phyloP scores from a whole-genome alignment of 2,329 filamentous ascomycete species.

The Xylariales sp. region DNA sequence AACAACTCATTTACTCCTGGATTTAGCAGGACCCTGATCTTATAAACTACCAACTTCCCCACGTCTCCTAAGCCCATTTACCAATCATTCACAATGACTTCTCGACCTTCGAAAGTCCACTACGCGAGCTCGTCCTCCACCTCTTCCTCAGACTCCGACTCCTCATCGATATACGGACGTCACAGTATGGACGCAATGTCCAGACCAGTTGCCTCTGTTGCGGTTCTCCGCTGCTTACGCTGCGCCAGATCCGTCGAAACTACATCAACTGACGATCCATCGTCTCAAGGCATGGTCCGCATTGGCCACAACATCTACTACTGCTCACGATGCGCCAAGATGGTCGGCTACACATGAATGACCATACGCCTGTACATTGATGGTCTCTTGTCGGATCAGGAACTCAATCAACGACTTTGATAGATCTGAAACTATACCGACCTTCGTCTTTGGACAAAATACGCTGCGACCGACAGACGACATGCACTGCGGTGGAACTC shows the following conservation, averaged over 20 bases:
- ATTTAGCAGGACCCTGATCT: too few relatives aligned
- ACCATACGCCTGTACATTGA: too few relatives aligned
- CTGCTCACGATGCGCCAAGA: slow-evolving; percentile 58
- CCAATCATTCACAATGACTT: too few relatives aligned
- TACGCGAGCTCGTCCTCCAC: slow-evolving; percentile 32
- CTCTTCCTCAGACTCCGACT: slow-evolving; percentile 36
- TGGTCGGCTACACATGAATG: slow-evolving; percentile 58
- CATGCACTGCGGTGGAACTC: too few relatives aligned
- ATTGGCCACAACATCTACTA: slow-evolving; percentile 64
- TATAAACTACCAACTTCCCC: too few relatives aligned
- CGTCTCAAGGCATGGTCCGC: slow-evolving; percentile 57
- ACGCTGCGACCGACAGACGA: too few relatives aligned
- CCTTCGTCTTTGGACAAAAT: too few relatives aligned
- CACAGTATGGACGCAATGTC: slow-evolving; percentile 46
- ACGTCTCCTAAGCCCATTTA: too few relatives aligned
- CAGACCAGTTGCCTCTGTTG: slow-evolving; percentile 45
- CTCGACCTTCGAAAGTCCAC: slow-evolving; percentile 28
- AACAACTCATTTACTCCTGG: background rate
- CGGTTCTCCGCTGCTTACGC: slow-evolving; percentile 59
- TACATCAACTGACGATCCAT: slow-evolving; percentile 55
- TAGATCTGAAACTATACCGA: too few relatives aligned
- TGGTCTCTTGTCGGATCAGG: too few relatives aligned
- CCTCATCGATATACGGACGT: slow-evolving; percentile 30
- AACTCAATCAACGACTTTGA: too few relatives aligned
- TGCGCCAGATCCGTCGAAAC: slow-evolving; percentile 57